Conservation (phyloP, 2,329 filamentous ascomycete genomes). For the Blumeriella jaapii region DNA sequence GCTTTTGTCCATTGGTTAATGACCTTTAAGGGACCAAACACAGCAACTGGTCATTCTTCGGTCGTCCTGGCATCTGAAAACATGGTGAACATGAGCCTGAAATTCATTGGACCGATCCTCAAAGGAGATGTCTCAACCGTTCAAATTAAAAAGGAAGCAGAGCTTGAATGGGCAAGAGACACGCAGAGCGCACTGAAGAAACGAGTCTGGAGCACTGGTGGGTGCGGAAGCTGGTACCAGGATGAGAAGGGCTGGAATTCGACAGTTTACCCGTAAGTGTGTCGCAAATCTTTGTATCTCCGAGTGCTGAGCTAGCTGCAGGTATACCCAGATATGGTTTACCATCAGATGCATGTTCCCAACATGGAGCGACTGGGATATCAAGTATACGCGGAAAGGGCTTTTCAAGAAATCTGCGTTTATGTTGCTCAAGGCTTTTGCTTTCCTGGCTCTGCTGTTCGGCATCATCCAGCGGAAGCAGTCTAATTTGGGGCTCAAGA, state of each 20-base stretch:
- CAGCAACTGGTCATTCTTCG: constrained; percentile 43
- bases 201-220: constrained; percentile 35
- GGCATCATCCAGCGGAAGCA: constrained; percentile 3
- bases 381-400: constrained; percentile 38
- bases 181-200: constrained; percentile 35
- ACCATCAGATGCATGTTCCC: constrained; percentile 39
- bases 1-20: background rate
- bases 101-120: constrained; percentile 41
- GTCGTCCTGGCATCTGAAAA: constrained; percentile 47
- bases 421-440: background rate
- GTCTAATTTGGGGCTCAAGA: background rate
- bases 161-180: constrained; percentile 34
- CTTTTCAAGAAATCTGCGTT: constrained; percentile 23
- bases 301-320: background rate
- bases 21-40: constrained; percentile 36
- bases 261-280: constrained; percentile 33
- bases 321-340: constrained; percentile 36
- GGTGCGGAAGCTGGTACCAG: constrained; percentile 39
- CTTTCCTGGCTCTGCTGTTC: constrained; percentile 1
- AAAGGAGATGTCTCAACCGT: constrained; percentile 33
- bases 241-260: constrained; percentile 36
- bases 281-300: background rate
- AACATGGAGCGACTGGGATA: constrained; percentile 41
- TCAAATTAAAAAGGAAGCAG: constrained; percentile 38
- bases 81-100: constrained; percentile 41